A percentile compares a stretch with the other conserved stretches of the same genome.
Conservation (phyloP, 2,329 filamentous ascomycete genomes). For the Nannizziopsis arthrosporioides region DNA sequence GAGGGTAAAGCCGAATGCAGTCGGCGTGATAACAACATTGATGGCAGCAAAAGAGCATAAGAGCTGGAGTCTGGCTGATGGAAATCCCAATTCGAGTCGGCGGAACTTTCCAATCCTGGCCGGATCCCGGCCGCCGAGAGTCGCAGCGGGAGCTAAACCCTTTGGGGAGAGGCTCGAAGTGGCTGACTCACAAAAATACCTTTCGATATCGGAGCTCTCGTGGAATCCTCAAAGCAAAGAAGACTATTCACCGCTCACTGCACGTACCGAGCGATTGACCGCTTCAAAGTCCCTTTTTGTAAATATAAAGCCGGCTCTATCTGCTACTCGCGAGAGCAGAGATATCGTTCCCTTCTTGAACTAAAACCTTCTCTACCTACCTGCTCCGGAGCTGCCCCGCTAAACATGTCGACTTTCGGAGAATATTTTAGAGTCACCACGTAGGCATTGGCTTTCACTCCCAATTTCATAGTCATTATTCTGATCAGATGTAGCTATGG, state of each 20-base stretch:
- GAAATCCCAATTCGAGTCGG: conserved; percentile 1
- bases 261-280: neutral
- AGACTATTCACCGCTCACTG: neutral
- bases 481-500: conserved; percentile 46
- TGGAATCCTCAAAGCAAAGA: neutral
- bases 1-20: conserved; percentile 10
- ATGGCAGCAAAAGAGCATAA: neutral
- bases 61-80: conserved; percentile 4
- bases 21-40: conserved; percentile 15
- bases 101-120: neutral
- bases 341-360: neutral
- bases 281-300: neutral
- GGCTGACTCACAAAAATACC: conserved; percentile 9
- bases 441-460: conserved; percentile 30
- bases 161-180: neutral
- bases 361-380: no score
- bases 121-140: neutral
- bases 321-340: neutral
- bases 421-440: conserved; percentile 65
- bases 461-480: conserved; percentile 17
- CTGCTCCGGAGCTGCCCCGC: conserved; percentile 1
- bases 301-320: neutral
- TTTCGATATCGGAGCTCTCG: conserved; percentile 10
- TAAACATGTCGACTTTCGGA: conserved; percentile 69
- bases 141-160: conserved; percentile 9